Evolutionary conservation across 1,284 basidiomycete species (phyloP).

Genomic region (Cystobasidium pallidum): DNA sequence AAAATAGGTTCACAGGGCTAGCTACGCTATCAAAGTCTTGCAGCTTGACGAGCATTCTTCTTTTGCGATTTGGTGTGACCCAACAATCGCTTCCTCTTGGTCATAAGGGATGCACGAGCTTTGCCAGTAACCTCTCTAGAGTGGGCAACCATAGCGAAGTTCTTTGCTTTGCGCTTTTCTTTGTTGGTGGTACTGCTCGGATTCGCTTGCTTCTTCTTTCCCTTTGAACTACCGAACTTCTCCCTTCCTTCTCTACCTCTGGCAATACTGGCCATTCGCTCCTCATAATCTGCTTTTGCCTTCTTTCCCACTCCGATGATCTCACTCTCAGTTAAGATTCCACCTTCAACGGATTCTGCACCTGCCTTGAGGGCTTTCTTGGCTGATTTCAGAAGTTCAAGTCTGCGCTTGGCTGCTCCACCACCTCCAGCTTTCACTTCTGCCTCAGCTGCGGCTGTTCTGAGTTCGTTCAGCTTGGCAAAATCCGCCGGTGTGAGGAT

Average conservation of each 20-base stretch:
- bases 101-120: constrained; percentile 28
- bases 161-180: constrained; percentile 73
- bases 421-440: constrained; percentile 74
- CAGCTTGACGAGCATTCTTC: constrained; percentile 38
- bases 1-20: too few relatives aligned
- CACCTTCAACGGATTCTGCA: constrained; percentile 58
- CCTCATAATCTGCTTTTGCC: constrained; percentile 89
- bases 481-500: constrained; percentile 98
- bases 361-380: constrained; percentile 52
- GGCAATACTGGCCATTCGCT: constrained; percentile 87
- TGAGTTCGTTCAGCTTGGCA: constrained; percentile 85
- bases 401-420: constrained; percentile 81
- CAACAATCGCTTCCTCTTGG: constrained; percentile 35
- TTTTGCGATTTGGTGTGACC: constrained; percentile 31
- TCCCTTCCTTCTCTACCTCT: constrained; percentile 93
- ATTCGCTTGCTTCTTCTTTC: constrained; percentile 52
- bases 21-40: constrained; percentile 14
- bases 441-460: constrained; percentile 75
- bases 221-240: constrained; percentile 77
- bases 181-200: constrained; percentile 60
- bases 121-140: constrained; percentile 41
- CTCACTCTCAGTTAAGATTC: constrained; percentile 84
- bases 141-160: constrained; percentile 47
- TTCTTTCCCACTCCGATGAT: constrained; percentile 95
- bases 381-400: constrained; percentile 70